Percentiles rank a stretch among this genome's conserved stretches.
These are phyloP conservation scores for Alternaria atra DNA, from an alignment of 2,329 filamentous ascomycete species.

Conservation along the genomic window DNA sequence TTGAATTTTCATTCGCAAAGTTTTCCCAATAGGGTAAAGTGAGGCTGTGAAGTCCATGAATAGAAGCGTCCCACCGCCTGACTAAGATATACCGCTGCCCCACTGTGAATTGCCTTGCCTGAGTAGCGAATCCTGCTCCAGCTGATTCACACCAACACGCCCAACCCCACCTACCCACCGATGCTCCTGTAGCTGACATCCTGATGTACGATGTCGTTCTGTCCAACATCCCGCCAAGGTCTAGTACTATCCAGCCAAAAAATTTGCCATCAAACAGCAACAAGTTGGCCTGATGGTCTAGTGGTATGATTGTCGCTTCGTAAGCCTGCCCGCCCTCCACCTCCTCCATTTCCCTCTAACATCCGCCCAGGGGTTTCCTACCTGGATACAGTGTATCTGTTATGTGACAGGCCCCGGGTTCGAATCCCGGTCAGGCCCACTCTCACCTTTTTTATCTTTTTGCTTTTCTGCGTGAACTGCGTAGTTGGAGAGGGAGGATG, in stretches of 20 bases:
- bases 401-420: conserved; percentile 52
- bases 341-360: neutral
- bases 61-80: conserved; percentile 18
- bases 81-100: conserved; percentile 10
- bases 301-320: conserved; percentile 48
- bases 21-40: conserved; percentile 22
- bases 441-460: neutral
- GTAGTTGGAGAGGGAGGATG: too few relatives aligned
- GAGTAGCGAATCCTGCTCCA: neutral
- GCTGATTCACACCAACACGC: neutral
- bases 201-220: too few relatives aligned
- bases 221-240: neutral
- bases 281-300: conserved; percentile 41
- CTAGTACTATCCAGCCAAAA: neutral
- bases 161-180: neutral
- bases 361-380: conserved; percentile 11
- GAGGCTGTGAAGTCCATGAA: conserved; percentile 9
- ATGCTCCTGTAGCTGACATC: too few relatives aligned
- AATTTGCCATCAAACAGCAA: conserved; percentile 16
- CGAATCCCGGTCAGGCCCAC: conserved; percentile 46
- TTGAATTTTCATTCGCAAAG: conserved; percentile 19
- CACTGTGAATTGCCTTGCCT: neutral
- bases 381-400: conserved; percentile 37
- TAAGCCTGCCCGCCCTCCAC: conserved; percentile 5
- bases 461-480: neutral